Evolutionary conservation across 345 rosid genomes (phyloP).

Genomic region (Anacardium occidentale): DNA sequence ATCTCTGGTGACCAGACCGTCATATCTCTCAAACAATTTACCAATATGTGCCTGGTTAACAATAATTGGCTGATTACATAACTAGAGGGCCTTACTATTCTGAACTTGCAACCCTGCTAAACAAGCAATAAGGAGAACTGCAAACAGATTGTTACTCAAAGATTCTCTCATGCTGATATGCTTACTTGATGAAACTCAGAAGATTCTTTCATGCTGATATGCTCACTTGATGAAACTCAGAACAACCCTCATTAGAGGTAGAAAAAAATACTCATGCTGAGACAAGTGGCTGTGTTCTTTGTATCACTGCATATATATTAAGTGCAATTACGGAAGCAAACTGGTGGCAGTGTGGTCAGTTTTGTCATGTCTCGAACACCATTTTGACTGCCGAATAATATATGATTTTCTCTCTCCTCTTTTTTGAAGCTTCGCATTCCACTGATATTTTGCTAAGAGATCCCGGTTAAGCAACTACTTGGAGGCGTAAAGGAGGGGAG

Average conservation of each 20-base stretch:
- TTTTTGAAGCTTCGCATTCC: neutral
- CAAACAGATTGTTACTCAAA: neutral
- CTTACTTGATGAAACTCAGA: no score
- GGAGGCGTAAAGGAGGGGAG: neutral
- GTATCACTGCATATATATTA: neutral
- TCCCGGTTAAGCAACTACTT: no score
- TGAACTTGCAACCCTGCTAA: neutral
- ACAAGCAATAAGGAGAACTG: neutral
- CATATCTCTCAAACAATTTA: neutral
- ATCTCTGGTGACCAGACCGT: neutral
- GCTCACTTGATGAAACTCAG: neutral
- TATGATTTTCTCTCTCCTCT: neutral
- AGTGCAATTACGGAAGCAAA: neutral
- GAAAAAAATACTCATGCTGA: neutral
- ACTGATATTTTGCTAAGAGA: no score
- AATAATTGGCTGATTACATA: neutral
- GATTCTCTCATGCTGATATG: neutral
- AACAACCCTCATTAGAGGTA: neutral
- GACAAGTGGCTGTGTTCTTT: neutral
- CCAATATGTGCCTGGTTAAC: neutral
- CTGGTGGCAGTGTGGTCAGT: neutral
- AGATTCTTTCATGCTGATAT: no score
- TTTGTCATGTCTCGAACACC: neutral
- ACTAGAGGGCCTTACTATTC: neutral
- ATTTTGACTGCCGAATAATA: no score